A percentile compares a stretch with the other conserved stretches of the same genome.
These are phyloP conservation scores for Solanum verrucosum DNA, from an alignment of 257 asterid species.

Conservation along the genomic window DNA sequence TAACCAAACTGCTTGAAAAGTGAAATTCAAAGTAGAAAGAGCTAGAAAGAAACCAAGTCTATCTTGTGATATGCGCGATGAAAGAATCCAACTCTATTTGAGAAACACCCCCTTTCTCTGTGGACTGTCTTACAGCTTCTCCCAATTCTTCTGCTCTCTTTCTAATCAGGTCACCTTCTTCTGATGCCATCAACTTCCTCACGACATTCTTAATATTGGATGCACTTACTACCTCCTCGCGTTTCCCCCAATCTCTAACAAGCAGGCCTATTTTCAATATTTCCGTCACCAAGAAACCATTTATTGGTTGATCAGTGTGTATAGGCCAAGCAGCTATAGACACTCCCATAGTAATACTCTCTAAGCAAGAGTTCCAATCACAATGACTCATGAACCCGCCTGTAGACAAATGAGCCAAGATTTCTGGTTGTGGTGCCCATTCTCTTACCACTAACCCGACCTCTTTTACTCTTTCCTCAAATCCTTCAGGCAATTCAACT, in stretches of 20 bases:
- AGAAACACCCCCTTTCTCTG: neutral
- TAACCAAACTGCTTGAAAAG: no score
- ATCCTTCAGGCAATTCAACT: neutral
- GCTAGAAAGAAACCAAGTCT: neutral
- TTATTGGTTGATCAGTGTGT: neutral
- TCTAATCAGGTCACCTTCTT: neutral
- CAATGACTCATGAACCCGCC: neutral
- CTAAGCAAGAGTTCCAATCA: neutral
- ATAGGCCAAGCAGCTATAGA: neutral
- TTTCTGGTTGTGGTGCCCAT: neutral
- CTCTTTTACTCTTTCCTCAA: neutral
- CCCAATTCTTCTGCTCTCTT: neutral
- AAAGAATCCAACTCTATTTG: neutral
- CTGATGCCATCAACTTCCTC: neutral
- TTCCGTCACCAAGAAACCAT: neutral
- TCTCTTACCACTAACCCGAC: neutral
- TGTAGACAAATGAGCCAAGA: neutral
- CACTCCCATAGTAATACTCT: neutral
- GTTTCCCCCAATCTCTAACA: neutral
- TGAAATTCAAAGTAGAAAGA: no score
- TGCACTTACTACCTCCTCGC: neutral
- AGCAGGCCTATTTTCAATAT: neutral
- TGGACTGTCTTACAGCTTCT: neutral
- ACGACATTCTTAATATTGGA: neutral
- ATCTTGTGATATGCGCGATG: neutral